Evolutionary conservation across 2,329 filamentous ascomycete species (phyloP).

Genomic region (Ambrosiella beaveri): DNA sequence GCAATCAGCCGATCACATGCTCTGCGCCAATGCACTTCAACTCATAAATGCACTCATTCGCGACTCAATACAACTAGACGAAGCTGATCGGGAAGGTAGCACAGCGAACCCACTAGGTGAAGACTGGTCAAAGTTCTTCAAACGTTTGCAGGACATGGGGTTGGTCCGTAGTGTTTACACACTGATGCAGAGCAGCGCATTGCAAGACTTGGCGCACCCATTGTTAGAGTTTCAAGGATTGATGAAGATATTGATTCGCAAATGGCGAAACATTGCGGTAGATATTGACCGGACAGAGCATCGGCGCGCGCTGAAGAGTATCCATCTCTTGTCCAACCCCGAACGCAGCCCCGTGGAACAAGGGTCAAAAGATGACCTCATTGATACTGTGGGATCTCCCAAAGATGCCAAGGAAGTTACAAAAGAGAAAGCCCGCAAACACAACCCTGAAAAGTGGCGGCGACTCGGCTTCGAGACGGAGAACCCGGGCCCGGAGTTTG

Average conservation of each 20-base stretch:
- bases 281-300: constrained; percentile 81
- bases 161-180: constrained; percentile 82
- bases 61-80: constrained; percentile 65
- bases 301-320: constrained; percentile 64
- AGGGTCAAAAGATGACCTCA: constrained; percentile 23
- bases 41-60: constrained; percentile 89
- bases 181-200: constrained; percentile 83
- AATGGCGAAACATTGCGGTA: constrained; percentile 73
- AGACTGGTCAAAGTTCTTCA: constrained; percentile 93
- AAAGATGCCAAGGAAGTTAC: background rate
- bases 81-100: constrained; percentile 17
- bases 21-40: constrained; percentile 90
- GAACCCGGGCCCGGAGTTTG: constrained; percentile 71
- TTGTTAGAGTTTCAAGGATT: constrained; percentile 84
- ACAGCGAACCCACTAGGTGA: constrained; percentile 28
- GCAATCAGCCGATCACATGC: constrained; percentile 81
- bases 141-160: constrained; percentile 77
- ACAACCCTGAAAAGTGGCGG: constrained; percentile 85
- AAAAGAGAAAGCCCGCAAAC: constrained; percentile 48
- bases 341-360: constrained; percentile 29
- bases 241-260: constrained; percentile 71
- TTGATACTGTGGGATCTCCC: constrained; percentile 15
- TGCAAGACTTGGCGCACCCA: constrained; percentile 80
- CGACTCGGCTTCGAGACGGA: constrained; percentile 83
- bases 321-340: constrained; percentile 68